Evolutionary conservation across 2,329 filamentous ascomycete species (phyloP).

Genomic region (Penicillium sp.): DNA sequence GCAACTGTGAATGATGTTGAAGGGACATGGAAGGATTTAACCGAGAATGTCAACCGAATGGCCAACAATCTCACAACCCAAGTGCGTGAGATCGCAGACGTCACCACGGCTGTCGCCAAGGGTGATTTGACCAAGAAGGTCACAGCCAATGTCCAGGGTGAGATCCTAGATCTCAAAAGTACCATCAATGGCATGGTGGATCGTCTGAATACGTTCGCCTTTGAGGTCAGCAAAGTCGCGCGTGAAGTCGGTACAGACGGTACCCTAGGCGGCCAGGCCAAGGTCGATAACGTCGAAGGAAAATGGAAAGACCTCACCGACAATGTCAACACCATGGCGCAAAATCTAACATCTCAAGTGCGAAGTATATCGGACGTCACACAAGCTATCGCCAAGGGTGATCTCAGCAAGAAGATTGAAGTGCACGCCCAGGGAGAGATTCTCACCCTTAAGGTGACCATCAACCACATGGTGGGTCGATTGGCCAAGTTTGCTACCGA

Average conservation of each 20-base stretch:
- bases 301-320: constrained; percentile 63
- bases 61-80: constrained; percentile 96
- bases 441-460: constrained; percentile 86
- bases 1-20: constrained; percentile 94
- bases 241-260: constrained; percentile 60
- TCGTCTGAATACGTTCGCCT: constrained; percentile 57
- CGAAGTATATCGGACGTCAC: constrained; percentile 90
- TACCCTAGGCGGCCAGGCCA: constrained; percentile 58
- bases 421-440: constrained; percentile 95
- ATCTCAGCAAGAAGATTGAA: constrained; percentile 93
- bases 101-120: constrained; percentile 89
- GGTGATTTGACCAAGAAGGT: constrained; percentile 96
- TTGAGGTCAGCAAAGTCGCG: constrained; percentile 61
- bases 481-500: constrained; percentile 94
- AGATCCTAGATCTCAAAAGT: constrained; percentile 91
- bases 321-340: constrained; percentile 63
- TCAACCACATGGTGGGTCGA: constrained; percentile 97
- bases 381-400: constrained; percentile 88
- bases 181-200: constrained; percentile 70
- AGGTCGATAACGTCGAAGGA: constrained; percentile 60
- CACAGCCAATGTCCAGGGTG: constrained; percentile 83
- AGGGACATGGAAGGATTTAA: constrained; percentile 94
- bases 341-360: constrained; percentile 62
- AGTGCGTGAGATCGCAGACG: constrained; percentile 93
- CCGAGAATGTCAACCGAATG: constrained; percentile 96